A percentile compares a stretch with the other conserved stretches of the same genome.
Conservation (phyloP, 148 eudicot genomes). For the Rhododendron vialii region DNA sequence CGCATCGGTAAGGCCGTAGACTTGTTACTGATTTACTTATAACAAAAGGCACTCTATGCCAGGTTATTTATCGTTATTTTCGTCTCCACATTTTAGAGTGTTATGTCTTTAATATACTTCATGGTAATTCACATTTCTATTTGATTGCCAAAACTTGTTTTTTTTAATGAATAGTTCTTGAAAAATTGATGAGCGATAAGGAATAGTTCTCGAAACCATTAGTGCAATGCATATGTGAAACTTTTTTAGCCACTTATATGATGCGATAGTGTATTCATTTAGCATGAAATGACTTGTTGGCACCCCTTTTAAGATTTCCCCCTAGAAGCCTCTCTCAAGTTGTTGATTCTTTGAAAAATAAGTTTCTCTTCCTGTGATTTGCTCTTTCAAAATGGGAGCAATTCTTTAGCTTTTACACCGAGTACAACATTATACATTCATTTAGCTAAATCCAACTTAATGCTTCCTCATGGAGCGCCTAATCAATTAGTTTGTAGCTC, state of each 20-base stretch:
- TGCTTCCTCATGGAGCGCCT: neutral
- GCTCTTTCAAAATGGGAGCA: neutral
- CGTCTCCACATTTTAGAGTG: neutral
- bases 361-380: neutral
- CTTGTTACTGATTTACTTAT: neutral
- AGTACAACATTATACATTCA: neutral
- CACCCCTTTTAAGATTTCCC: neutral
- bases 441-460: neutral
- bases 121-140: neutral
- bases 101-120: neutral
- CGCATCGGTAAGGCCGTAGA: neutral
- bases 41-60: neutral
- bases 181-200: neutral
- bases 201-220: neutral
- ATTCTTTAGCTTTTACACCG: neutral
- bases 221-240: neutral
- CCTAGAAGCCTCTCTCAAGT: neutral
- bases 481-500: neutral
- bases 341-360: neutral
- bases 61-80: neutral
- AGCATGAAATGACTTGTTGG: neutral
- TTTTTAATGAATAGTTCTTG: neutral
- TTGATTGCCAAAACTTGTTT: neutral
- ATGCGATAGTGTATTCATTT: neutral
- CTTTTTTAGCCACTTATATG: neutral